phyloP scores from a whole-genome alignment of 805 yeast genomes.

The Blastobotrys mokoenaii region DNA sequence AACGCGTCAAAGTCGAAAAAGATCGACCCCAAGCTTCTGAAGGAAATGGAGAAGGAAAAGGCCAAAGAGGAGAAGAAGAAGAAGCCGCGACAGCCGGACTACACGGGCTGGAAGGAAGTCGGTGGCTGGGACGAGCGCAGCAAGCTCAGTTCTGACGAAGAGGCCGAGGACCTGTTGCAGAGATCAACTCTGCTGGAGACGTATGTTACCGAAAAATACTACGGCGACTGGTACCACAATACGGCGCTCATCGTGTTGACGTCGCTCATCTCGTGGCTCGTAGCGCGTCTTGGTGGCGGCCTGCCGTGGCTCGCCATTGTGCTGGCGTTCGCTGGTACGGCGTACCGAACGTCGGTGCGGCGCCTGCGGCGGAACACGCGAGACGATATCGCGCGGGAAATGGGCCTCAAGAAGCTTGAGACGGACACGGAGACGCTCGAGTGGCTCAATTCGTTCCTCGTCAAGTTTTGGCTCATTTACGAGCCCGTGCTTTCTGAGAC shows the following conservation, averaged over 20 bases:
- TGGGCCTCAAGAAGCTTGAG: slow-evolving; percentile 72
- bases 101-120: slow-evolving; percentile 90
- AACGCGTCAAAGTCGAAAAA: slow-evolving; percentile 5
- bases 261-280: slow-evolving; percentile 63
- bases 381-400: slow-evolving; percentile 78
- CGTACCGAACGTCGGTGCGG: slow-evolving; percentile 77
- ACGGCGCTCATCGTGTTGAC: slow-evolving; percentile 63
- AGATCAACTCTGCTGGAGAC: slow-evolving; percentile 68
- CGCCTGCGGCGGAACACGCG: slow-evolving; percentile 67
- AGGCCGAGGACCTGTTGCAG: slow-evolving; percentile 59
- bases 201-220: slow-evolving; percentile 62
- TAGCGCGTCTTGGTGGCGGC: slow-evolving; percentile 71
- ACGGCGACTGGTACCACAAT: slow-evolving; percentile 96
- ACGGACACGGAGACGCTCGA: slow-evolving; percentile 90
- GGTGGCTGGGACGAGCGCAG: slow-evolving; percentile 78
- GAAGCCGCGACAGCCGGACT: slow-evolving; percentile 44
- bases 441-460: slow-evolving; percentile 85
- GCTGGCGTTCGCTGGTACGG: slow-evolving; percentile 49
- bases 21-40: slow-evolving; percentile 3
- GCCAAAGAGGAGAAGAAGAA: slow-evolving; percentile 11
- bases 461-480: slow-evolving; percentile 83
- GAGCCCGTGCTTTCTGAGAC: slow-evolving; percentile 86
- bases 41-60: slow-evolving; percentile 6
- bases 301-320: slow-evolving; percentile 76
- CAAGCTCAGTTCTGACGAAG: slow-evolving; percentile 50